Conservation (phyloP, 73 alveolate species). For the Durusdinium trenchii region DNA sequence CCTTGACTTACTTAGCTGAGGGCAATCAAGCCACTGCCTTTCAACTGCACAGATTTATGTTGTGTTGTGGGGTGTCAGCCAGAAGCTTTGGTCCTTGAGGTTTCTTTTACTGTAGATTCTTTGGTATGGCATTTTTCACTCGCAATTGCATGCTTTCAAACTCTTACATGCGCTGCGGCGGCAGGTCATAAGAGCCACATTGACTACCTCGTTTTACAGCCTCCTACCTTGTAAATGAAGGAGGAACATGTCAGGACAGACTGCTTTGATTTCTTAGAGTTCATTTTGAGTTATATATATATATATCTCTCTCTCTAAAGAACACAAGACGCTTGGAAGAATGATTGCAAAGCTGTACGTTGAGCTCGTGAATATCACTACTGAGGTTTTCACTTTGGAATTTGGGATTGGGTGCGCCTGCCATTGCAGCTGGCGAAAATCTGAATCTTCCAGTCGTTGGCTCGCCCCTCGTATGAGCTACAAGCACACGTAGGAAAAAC, state of each 20-base stretch:
- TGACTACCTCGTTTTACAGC: slow-evolving; percentile 80
- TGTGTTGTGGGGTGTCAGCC: background rate
- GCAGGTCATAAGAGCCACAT: slow-evolving; percentile 89
- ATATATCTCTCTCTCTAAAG: background rate
- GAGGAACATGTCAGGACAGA: background rate
- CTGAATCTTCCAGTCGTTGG: slow-evolving; percentile 83
- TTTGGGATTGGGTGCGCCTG: slow-evolving; percentile 88
- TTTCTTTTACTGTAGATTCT: background rate
- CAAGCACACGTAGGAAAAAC: background rate
- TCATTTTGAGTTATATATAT: background rate
- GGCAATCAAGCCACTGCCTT: background rate
- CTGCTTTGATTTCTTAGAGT: background rate
- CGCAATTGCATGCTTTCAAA: background rate
- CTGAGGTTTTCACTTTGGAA: slow-evolving; percentile 83
- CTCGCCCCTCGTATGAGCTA: background rate
- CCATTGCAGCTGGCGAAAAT: slow-evolving; percentile 87
- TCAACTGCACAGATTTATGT: too few relatives aligned
- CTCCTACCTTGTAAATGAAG: background rate
- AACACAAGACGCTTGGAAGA: background rate
- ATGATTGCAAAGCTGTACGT: background rate
- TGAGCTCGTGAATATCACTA: background rate
- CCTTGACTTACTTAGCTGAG: background rate
- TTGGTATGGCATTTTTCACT: background rate
- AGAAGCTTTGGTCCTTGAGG: background rate
- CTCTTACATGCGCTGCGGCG: background rate